Evolutionary conservation across 306 rosid species (phyloP), one percentile per base, ranked within the genome.

Genomic region (Cicer pinnatifidum): DNA sequence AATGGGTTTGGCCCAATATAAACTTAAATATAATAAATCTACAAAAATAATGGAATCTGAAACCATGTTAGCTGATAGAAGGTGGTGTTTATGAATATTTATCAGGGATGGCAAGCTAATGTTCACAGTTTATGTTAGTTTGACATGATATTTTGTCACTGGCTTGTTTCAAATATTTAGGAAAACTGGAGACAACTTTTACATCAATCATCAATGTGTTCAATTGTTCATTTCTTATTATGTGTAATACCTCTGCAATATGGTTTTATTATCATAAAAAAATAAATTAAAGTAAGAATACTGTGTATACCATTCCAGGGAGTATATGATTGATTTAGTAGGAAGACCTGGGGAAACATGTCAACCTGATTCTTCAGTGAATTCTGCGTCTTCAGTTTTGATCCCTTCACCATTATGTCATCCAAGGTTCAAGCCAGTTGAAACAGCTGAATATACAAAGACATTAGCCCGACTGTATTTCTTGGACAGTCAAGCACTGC

Each of bases 341-440:
- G 94, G 89, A 72, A 85, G 82, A 60, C 98, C 98, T 39, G 98
- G 98, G 69, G 76, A 69, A 72, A 75, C 85, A 61, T 80, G 85
- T 20, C 92, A 84, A 75, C 98, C 96, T 15, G 94, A 93, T 91
- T 89, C 98, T 73, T 78, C 87, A 10, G 90, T 91, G 76, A 91
- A 93, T 83, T 91, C 96, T 72, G 90, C 96, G 67, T 84, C 94
- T 57, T 89, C 97, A 80, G 81, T 89, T 80, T 78, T 78, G 74
- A 88, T 88, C 73, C 86, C 96, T 76, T 91, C 98, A 7, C 98
- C 96, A 7, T 76, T 93, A 82, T 92, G 97, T 50, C 88, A 89
- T 84, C 98, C 97, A 70, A 87, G 89, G 82, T 71, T 88, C 77
- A 93, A 89, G 78, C 84, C 90, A 62, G 93, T 76, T 77, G 94